Evolutionary conservation across 2,329 filamentous ascomycete species (phyloP).

Genomic region (Grosmannia serpens): DNA sequence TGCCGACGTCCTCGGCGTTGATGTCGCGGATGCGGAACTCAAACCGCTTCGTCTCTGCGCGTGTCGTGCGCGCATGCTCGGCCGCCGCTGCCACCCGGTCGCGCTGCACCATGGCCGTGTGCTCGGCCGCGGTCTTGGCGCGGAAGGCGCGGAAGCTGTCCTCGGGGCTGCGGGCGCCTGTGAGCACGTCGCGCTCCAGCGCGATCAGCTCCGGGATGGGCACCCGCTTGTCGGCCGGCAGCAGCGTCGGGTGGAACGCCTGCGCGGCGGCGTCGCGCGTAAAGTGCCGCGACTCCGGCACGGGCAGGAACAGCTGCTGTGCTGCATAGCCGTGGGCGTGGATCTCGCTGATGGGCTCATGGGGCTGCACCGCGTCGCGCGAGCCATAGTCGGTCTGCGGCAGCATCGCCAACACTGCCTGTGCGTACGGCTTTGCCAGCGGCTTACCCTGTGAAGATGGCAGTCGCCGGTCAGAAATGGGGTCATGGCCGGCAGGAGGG

Average conservation of each 20-base stretch:
- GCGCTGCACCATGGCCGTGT: slow-evolving; percentile 7
- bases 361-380: slow-evolving; percentile 33
- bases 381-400: slow-evolving; percentile 52
- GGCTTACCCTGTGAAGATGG: slow-evolving; percentile 51
- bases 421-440: slow-evolving; percentile 64
- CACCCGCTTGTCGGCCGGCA: slow-evolving; percentile 49
- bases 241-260: slow-evolving; percentile 48
- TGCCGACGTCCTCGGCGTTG: slow-evolving; percentile 44
- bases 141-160: slow-evolving; percentile 9
- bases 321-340: slow-evolving; percentile 49
- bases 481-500: slow-evolving; percentile 5
- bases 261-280: slow-evolving; percentile 54
- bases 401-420: slow-evolving; percentile 69
- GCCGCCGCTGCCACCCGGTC: slow-evolving; percentile 22
- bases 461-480: background rate
- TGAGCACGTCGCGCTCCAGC: slow-evolving; percentile 36
- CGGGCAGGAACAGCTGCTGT: slow-evolving; percentile 54
- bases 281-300: slow-evolving; percentile 50
- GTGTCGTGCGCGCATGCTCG: slow-evolving; percentile 29
- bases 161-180: slow-evolving; percentile 19
- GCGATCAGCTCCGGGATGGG: slow-evolving; percentile 50
- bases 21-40: slow-evolving; percentile 53
- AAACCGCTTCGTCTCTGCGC: slow-evolving; percentile 34
- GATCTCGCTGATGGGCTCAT: slow-evolving; percentile 54
- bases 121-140: slow-evolving; percentile 22